Evolutionary conservation across 352 stramenopile species (phyloP).

Genomic region (Globisporangium spiculum): DNA sequence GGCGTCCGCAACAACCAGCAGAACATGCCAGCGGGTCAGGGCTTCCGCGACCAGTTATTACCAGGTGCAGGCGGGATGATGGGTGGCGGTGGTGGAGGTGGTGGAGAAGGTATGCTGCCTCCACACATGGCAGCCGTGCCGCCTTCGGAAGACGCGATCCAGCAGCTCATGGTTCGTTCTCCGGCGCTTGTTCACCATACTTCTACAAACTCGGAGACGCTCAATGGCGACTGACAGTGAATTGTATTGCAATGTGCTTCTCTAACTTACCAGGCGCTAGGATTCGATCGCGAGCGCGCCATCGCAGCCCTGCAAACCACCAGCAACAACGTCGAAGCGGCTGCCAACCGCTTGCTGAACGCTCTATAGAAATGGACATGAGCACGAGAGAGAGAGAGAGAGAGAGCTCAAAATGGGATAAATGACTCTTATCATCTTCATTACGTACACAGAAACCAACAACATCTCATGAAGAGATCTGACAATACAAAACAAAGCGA

Average conservation of each 20-base stretch:
- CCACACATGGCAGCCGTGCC: constrained; percentile 61
- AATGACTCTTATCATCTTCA: neutral
- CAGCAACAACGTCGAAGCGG: constrained; percentile 86
- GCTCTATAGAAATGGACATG: constrained; percentile 31
- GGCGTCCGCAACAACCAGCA: constrained; percentile 43
- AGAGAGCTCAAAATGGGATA: neutral
- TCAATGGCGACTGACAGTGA: neutral
- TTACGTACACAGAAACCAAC: neutral
- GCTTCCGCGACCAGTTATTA: constrained; percentile 80
- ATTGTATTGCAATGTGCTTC: neutral
- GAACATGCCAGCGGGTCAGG: constrained; percentile 39
- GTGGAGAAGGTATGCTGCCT: constrained; percentile 44
- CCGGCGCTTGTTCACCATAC: neutral
- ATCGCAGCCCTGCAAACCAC: constrained; percentile 69
- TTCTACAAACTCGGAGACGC: neutral
- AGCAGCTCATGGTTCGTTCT: constrained; percentile 68
- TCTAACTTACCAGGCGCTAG: constrained; percentile 39
- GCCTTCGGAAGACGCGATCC: constrained; percentile 69
- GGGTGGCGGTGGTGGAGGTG: constrained; percentile 31
- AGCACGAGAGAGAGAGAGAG: neutral
- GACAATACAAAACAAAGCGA: neutral
- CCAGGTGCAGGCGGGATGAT: constrained; percentile 47
- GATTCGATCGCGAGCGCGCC: constrained; percentile 68
- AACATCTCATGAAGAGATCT: neutral
- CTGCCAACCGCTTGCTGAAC: constrained; percentile 81